Conservation (phyloP, 352 stramenopile genomes). For the Globisporangium acanthophoron region DNA sequence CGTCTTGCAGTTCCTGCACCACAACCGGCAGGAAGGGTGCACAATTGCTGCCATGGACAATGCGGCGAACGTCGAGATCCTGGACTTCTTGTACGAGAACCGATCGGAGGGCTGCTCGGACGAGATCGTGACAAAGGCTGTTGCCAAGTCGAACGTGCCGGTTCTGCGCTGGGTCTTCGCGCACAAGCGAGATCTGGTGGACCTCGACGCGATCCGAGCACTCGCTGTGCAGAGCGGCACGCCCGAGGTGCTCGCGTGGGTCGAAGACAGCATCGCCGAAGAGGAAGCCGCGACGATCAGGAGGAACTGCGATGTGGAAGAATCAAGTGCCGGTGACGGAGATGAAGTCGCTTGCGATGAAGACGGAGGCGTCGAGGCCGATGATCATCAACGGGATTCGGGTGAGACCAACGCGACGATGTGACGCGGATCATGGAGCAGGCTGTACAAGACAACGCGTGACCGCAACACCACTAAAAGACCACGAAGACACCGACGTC, state of each 20-base stretch:
- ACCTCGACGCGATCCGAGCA: not conserved
- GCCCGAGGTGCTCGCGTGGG: conserved; percentile 3
- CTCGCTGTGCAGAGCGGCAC: not conserved
- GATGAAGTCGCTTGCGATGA: not conserved
- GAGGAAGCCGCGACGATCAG: not conserved
- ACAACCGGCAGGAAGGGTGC: conserved; percentile 7
- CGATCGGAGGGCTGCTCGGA: conserved; percentile 4
- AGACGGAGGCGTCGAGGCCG: not conserved
- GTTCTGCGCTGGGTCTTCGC: not conserved
- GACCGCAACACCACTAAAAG: too few relatives aligned
- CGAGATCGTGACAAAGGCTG: conserved; percentile 3
- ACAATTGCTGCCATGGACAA: conserved; percentile 5
- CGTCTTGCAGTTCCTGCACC: conserved; percentile 5
- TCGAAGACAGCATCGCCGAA: not conserved
- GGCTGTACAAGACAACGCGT: too few relatives aligned
- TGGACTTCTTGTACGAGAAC: conserved; percentile 3
- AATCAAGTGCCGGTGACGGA: not conserved
- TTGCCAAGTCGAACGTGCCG: not conserved
- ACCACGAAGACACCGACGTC: too few relatives aligned
- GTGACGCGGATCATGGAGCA: too few relatives aligned
- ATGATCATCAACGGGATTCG: too few relatives aligned
- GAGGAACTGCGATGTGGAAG: not conserved
- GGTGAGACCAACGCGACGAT: not conserved
- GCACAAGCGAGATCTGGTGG: conserved; percentile 7
- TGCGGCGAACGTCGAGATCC: conserved; percentile 2